Evolutionary conservation across 495 filamentous ascomycete genomes (phyloP), one percentile per base, ranked within the genome.

Genomic region (Achaetomiella virescens): DNA sequence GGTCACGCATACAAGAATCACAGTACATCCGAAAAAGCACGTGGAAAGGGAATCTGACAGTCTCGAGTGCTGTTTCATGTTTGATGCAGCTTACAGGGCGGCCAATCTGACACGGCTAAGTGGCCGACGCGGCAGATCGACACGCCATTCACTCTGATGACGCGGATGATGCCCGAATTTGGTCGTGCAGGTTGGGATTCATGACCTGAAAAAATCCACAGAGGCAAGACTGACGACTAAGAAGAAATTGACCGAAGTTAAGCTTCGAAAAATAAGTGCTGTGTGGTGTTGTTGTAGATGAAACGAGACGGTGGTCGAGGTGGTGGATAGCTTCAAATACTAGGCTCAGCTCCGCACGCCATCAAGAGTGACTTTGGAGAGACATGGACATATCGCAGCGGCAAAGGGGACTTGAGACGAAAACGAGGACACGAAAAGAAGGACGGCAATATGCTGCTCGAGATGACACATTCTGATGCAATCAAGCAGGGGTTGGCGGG

Each of bases 311-410:
- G 46, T 53, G 38, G 55, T 48, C 3, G 24, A 48, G 43, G 38
- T 69, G 73, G n/a, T 59, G 65, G 70, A 76, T 76, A 70, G 72
- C 73, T 72, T 75, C 72, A 72, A 57, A 14, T 25, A n/a, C 24
- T n/a, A 22, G 10, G 25, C 40, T 38, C 8, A 20, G 27, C 38
- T 15, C 38, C 15, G 36, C 47, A 18, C 47, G 45, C 46, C 54
- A 67, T 54, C 58, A 55, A 44, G 31, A 58, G 61, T 67, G 69
- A 63, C 58, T 64, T 61, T 46, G 48, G 42, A 57, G 20, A 41
- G 21, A 24, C 43, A 7, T 17, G 42, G 43, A 11, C 8, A 58
- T 51, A 53, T 22, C 41, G 24, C 49, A 20, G 27, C 14, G 20
- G 10, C 17, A 17, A 2, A 53, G 21, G 48, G 17, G 29, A 22